These are phyloP conservation scores for Dothiorella sarmentorum DNA, from an alignment of 2,329 filamentous ascomycete species.

Conservation along the genomic window DNA sequence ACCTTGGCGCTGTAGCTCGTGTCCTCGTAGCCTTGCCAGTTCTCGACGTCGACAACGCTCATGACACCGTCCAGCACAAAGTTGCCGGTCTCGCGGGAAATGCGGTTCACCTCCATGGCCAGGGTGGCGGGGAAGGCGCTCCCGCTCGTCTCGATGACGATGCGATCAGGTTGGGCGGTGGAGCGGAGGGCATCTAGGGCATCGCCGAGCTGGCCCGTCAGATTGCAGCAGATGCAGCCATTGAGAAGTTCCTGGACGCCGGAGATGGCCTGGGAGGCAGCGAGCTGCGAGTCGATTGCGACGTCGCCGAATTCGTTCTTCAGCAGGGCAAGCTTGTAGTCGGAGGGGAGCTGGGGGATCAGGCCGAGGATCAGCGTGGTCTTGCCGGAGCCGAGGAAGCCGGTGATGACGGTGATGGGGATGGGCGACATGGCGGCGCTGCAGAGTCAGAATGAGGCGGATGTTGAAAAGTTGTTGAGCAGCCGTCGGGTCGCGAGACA, in stretches of 20 bases:
- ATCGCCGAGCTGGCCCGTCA: constrained; percentile 83
- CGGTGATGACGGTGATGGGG: constrained; percentile 91
- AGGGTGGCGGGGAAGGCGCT: constrained; percentile 79
- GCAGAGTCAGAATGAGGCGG: not conserved
- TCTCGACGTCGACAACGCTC: constrained; percentile 89
- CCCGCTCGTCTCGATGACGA: constrained; percentile 91
- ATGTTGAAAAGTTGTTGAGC: constrained; percentile 12
- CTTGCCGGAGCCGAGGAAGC: constrained; percentile 94
- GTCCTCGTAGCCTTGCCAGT: constrained; percentile 90
- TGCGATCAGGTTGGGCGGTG: constrained; percentile 67
- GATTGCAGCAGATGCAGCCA: constrained; percentile 98
- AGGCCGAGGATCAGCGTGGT: constrained; percentile 95
- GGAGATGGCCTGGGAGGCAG: constrained; percentile 74
- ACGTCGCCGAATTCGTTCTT: constrained; percentile 99
- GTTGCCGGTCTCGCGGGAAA: constrained; percentile 64
- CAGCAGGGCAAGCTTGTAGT: constrained; percentile 87
- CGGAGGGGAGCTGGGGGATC: constrained; percentile 79
- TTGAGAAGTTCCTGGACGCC: constrained; percentile 92
- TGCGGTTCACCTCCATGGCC: constrained; percentile 82
- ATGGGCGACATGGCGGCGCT: constrained; percentile 50
- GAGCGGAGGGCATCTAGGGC: constrained; percentile 72
- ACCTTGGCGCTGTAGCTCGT: constrained; percentile 84
- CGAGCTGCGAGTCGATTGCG: constrained; percentile 88
- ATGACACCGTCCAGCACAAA: constrained; percentile 85
- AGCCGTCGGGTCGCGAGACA: not conserved